Percentiles rank a stretch among this genome's conserved stretches.
Conservation (phyloP, 164 flowering plant species). For the Liriodendron chinense region DNA sequence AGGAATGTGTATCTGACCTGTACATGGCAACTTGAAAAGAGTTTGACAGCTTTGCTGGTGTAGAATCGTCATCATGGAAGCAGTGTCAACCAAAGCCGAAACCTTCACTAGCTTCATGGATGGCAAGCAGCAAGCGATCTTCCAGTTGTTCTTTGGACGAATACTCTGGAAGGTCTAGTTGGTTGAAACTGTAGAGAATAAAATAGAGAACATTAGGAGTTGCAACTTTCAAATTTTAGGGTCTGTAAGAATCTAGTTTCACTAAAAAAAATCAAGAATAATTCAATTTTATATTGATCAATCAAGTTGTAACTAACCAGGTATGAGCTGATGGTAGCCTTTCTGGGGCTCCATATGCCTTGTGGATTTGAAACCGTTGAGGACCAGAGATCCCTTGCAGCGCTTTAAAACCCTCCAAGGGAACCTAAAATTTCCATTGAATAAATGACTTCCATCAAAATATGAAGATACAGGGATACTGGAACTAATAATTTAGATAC, state of each 20-base stretch:
- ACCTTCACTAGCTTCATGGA: constrained; percentile 98
- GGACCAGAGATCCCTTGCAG: constrained; percentile 97
- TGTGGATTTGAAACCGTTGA: constrained; percentile 95
- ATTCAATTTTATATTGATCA: neutral
- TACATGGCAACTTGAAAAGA: constrained; percentile 28
- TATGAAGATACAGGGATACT: neutral
- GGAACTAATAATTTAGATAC: too few species aligned
- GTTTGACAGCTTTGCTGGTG: constrained; percentile 12
- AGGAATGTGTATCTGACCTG: constrained; percentile 31
- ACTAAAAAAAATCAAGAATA: neutral
- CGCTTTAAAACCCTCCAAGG: constrained; percentile 92
- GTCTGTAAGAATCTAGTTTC: neutral
- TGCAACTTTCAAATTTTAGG: neutral
- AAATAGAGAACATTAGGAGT: neutral
- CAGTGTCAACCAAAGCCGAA: constrained; percentile 81
- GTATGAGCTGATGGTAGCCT: constrained; percentile 97
- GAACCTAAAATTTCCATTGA: constrained; percentile 51
- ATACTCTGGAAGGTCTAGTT: constrained; percentile 94
- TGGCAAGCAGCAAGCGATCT: constrained; percentile 90
- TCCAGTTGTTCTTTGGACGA: constrained; percentile 81
- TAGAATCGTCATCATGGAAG: constrained; percentile 2
- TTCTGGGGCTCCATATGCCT: constrained; percentile 96
- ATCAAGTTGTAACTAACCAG: constrained; percentile 43
- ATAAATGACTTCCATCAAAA: neutral
- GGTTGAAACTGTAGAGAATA: constrained; percentile 71